Evolutionary conservation across 1,284 basidiomycete genomes (phyloP).

Genomic region (Cutaneotrichosporon sp.): DNA sequence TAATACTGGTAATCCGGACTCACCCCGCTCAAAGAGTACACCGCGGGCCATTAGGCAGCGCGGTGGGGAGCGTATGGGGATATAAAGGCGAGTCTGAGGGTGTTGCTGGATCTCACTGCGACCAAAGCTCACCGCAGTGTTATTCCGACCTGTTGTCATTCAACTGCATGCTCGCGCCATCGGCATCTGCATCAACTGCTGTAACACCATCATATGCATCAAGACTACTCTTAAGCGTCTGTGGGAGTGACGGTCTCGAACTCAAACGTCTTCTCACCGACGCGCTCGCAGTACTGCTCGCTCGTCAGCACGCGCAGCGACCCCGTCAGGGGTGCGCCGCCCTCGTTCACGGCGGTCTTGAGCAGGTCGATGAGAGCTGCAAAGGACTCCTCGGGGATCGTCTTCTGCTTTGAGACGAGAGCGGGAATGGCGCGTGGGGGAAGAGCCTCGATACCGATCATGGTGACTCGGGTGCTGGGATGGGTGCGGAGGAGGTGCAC

Average conservation of each 20-base stretch:
- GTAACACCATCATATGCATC: slow-evolving; percentile 8
- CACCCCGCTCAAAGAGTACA: slow-evolving; percentile 27
- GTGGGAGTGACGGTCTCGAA: neutral
- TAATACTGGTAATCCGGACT: slow-evolving; percentile 41
- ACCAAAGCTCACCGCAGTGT: slow-evolving; percentile 3
- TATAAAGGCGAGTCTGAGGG: slow-evolving; percentile 46
- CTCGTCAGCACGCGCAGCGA: neutral
- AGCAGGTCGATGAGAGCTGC: too few species aligned
- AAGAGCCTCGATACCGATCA: too few species aligned
- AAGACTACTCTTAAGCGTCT: neutral
- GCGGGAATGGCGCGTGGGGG: too few species aligned
- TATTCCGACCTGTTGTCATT: slow-evolving; percentile 8
- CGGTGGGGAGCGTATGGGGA: slow-evolving; percentile 33
- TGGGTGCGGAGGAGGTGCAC: too few species aligned
- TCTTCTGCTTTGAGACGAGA: too few species aligned
- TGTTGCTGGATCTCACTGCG: neutral
- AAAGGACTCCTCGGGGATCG: too few species aligned
- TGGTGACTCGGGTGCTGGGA: too few species aligned
- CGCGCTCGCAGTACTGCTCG: too few species aligned
- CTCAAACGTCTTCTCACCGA: neutral
- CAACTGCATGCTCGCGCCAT: slow-evolving; percentile 2
- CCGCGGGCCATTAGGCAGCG: neutral
- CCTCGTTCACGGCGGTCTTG: too few species aligned
- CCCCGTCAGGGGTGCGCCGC: too few species aligned
- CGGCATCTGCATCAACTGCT: slow-evolving; percentile 8